A percentile compares a stretch with the other conserved stretches of the same genome.
Conservation (phyloP, 352 stramenopile species). For the Aphanomyces invadans region DNA sequence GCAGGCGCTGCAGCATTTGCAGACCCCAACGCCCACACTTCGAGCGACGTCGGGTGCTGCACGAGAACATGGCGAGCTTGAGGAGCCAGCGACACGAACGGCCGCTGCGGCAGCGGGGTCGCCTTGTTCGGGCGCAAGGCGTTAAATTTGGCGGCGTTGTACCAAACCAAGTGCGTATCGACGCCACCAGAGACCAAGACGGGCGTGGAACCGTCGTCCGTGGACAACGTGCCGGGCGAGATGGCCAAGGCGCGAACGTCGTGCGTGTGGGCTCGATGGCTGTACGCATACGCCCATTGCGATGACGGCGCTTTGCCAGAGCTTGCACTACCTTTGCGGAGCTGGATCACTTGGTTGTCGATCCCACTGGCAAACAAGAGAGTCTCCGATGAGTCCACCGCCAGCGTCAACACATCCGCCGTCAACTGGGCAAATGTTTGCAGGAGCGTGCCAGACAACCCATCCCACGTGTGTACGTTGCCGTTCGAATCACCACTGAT, state of each 20-base stretch:
- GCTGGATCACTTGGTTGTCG: conserved; percentile 88
- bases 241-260: conserved; percentile 84
- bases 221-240: conserved; percentile 36
- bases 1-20: conserved; percentile 19
- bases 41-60: conserved; percentile 55
- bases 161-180: conserved; percentile 92
- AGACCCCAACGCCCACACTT: conserved; percentile 63
- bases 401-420: conserved; percentile 86
- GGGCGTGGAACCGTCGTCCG: conserved; percentile 34
- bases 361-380: conserved; percentile 89
- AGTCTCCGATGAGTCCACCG: conserved; percentile 72
- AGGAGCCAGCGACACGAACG: conserved; percentile 52
- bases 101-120: conserved; percentile 79
- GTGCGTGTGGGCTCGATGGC: conserved; percentile 85
- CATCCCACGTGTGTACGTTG: conserved; percentile 91
- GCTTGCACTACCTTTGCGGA: conserved; percentile 35
- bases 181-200: conserved; percentile 88
- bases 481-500: conserved; percentile 90
- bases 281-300: conserved; percentile 79
- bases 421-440: conserved; percentile 89
- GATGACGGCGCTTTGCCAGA: conserved; percentile 28
- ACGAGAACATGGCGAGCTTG: conserved; percentile 68
- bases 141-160: conserved; percentile 77
- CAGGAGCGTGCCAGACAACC: conserved; percentile 81
- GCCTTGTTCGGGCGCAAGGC: conserved; percentile 79